Evolutionary conservation across 2,329 filamentous ascomycete species (phyloP).

Genomic region (Lecanicillium sp.): DNA sequence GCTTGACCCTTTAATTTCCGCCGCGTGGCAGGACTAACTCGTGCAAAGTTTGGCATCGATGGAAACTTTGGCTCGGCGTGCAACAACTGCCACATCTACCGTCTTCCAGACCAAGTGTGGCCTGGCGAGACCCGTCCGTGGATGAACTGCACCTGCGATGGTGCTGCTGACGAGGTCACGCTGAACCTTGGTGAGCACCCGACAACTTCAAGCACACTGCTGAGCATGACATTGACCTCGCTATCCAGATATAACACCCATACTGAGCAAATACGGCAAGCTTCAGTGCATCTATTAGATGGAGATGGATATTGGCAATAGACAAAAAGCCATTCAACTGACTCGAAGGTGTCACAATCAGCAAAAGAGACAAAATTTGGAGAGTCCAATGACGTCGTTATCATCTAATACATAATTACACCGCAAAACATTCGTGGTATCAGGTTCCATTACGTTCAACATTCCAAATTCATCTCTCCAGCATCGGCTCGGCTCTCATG

Average conservation of each 20-base stretch:
- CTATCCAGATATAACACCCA: constrained; percentile 4
- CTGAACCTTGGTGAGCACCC: constrained; percentile 13
- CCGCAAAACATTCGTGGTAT: too few species aligned
- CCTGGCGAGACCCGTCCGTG: constrained; percentile 11
- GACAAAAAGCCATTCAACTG: too few species aligned
- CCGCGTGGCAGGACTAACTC: background rate
- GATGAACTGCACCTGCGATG: constrained; percentile 14
- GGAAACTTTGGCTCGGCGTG: constrained; percentile 22
- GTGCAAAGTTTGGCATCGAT: constrained; percentile 6
- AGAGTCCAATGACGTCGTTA: too few species aligned
- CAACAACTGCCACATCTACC: constrained; percentile 14
- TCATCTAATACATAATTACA: too few species aligned
- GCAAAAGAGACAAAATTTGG: too few species aligned
- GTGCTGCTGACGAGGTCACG: background rate
- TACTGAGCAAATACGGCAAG: constrained; percentile 12
- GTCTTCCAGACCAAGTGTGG: constrained; percentile 15
- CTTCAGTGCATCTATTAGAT: background rate
- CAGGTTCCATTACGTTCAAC: too few species aligned
- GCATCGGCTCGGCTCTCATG: too few species aligned
- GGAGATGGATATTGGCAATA: too few species aligned
- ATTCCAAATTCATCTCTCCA: too few species aligned
- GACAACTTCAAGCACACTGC: too few species aligned
- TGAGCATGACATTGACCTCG: too few species aligned
- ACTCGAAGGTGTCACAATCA: too few species aligned
- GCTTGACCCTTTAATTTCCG: constrained; percentile 3